Base-by-base conservation (phyloP, 345 rosid genomes). In the Pugionium dolabratum region DNA sequence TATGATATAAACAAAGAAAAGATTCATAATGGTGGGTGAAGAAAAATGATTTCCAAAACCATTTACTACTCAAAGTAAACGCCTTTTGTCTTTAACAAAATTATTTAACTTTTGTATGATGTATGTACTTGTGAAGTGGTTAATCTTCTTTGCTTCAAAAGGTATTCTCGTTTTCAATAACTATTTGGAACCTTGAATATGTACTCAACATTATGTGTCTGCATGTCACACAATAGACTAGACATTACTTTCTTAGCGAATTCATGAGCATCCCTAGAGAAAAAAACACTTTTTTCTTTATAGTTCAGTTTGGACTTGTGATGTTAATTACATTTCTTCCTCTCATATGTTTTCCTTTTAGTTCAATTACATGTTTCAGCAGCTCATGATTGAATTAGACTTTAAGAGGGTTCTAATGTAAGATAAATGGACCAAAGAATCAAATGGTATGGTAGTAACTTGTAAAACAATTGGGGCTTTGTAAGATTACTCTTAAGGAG, bases 11-110 rank as follows among this genome's bases (percentile, higher is more conserved):
- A 50, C 37, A 52, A 66, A 57, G 67, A 31, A 73, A 65, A 59
- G 72, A 37, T 45, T 10, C 57, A 59, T 66, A 66, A 49, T 73
- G 51, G 72, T 66, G 45, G 45, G 45, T 58, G 67, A 59, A 39
- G 53, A 66, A 73, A 53, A 40, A 7, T 34, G n/a, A 9, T 8
- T 40, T 40, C n/a, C 44, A 37, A 40, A 9, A 9, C 36, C 36
- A 34, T 34, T 34, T 34, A 34, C 36, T 34, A 34, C 9, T 40
- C 41, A 37, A 37, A 37, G 41, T 7, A 37, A 37, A 37, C 7
- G 0, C 6, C 2, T 37, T 37, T 37, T 6, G 6, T 37, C 41
- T 6, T 37, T 7, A 37, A 37, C 7, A 37, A 5, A 37, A 7
- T 1, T 6, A 37, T 37, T 37, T 37, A 37, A 37, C 41, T 5